Percentiles rank a stretch among this genome's conserved stretches.
Evolutionary conservation across 2,329 filamentous ascomycete genomes (phyloP).

Genomic region (Elsinoe arachidis): DNA sequence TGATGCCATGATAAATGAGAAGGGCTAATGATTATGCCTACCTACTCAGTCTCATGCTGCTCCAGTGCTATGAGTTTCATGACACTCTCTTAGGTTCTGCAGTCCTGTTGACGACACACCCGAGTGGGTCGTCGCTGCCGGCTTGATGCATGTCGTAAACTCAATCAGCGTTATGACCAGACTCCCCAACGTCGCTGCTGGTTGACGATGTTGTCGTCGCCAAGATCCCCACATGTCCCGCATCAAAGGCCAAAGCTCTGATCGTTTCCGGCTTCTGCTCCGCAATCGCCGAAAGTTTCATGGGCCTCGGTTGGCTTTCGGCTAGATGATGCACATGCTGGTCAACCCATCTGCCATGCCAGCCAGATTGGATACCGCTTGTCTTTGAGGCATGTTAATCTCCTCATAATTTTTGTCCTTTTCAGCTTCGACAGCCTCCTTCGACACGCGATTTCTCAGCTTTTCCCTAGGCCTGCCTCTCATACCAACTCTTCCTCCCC

Average conservation of each 20-base stretch:
- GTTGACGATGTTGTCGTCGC: background rate
- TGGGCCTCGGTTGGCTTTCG: constrained; percentile 10
- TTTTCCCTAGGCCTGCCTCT: background rate
- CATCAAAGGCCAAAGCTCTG: background rate
- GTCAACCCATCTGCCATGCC: constrained; percentile 2
- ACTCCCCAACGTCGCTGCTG: too few species aligned
- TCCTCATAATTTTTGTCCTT: background rate
- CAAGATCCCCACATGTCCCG: background rate
- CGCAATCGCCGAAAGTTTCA: constrained; percentile 4
- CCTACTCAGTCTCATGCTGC: too few species aligned
- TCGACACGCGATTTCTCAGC: background rate
- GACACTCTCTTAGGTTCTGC: too few species aligned
- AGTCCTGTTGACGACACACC: too few species aligned
- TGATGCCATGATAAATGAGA: too few species aligned
- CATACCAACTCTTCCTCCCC: background rate
- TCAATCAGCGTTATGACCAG: too few species aligned
- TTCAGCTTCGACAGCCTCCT: background rate
- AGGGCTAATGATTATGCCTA: too few species aligned
- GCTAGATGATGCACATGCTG: constrained; percentile 13
- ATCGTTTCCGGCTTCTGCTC: constrained; percentile 4
- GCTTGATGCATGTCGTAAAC: too few species aligned
- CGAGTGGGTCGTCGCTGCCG: too few species aligned
- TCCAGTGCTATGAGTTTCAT: too few species aligned
- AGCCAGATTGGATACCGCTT: background rate
- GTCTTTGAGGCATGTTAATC: background rate